Base-by-base conservation (phyloP, 306 rosid genomes). In the Ceratonia siliqua region DNA sequence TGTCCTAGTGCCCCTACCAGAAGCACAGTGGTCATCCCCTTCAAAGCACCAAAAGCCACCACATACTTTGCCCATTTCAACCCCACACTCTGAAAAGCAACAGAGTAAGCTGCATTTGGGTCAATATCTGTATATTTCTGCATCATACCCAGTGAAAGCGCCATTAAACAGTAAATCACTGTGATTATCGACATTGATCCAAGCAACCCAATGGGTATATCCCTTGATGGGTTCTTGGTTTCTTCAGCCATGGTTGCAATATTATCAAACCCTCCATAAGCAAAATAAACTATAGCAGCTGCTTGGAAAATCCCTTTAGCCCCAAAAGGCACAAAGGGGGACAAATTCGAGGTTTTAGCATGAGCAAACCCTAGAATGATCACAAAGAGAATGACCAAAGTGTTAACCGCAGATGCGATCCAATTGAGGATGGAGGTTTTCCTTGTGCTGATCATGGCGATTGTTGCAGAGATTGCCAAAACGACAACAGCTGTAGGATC, bases 11-110 rank as follows among this genome's bases (percentile, higher is more conserved):
- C 70, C 5, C 87, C 93, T 0, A 83, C 91, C 7, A 92, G 66
- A 71, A 92, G 93, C 22, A 92, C 91, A 50, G 93, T 88, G 25
- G 96, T 88, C 93, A 92, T 92, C 2, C 93, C 96, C 76, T 86
- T 89, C 8, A 92, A 43, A 13, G 97, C 93, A 42, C 91, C 87
- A 62, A 92, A 76, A 68, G 96, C 91, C 48, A 89, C 96, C 52
- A 89, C 71, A 63, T 86, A 92, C 72, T 88, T 86, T 3, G 90
- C 97, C 93, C 91, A 92, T 58, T 85, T 85, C 96, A 92, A 82
- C 42, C 97, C 96, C n/a, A 86, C 87, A 0, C 68, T 78, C 76
- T 85, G 79, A 72, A 89, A 92, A 49, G 96, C 96, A 52, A 78
- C 59, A 38, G 93, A 87, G 79, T 86, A 92, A 8, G 96, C 84